Evolutionary conservation across 2,329 filamentous ascomycete species (phyloP), one percentile per base, ranked within the genome.

Genomic region (Teratosphaeria epicoccoides): DNA sequence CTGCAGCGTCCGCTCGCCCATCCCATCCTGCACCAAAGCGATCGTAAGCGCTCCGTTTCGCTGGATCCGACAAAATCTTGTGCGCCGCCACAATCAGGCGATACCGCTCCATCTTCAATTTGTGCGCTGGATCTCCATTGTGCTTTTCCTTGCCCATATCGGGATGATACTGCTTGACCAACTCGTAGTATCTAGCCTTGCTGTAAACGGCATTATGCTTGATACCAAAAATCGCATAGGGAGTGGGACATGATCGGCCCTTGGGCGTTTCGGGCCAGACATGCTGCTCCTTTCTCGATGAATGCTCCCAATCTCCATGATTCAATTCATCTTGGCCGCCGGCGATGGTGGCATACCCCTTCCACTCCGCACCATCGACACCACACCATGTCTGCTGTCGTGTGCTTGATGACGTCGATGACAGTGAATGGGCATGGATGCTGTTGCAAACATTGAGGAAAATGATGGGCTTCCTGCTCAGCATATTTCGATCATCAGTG

Each of bases 91-190:
- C 83, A 51, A 97, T 78, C 29, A 98, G 79, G 26, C 87, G 84
- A 70, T 97, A 98, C 47, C 93, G 85, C 65, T 96, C 88, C n/a
- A 93, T 75, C 55, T 85, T 84, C 11, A 86, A 66, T 6, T 68
- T 67, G 55, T 70, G 70, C 68, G 63, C 62, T 53, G 68, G 70
- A 33, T 65, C 66, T 37, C 63, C 59, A 11, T 43, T 24, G 40
- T 68, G 65, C 52, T 64, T 66, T 56, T 69, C 74, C 53, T 79
- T 80, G 24, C 22, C 53, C 1, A 58, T 37, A 68, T 98, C 93
- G 0, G 93, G 93, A 65, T 98, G 93, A 72, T 98, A 98, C 46
- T 94, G 76, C 73, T 97, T 98, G 52, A 95, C 93, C 49, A 98
- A 80, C 64, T 91, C 80, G 69, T 94, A 93, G 76, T 89, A 98